These are phyloP conservation scores for Eustoma russellianum DNA, from an alignment of 257 asterid species.

Conservation along the genomic window DNA sequence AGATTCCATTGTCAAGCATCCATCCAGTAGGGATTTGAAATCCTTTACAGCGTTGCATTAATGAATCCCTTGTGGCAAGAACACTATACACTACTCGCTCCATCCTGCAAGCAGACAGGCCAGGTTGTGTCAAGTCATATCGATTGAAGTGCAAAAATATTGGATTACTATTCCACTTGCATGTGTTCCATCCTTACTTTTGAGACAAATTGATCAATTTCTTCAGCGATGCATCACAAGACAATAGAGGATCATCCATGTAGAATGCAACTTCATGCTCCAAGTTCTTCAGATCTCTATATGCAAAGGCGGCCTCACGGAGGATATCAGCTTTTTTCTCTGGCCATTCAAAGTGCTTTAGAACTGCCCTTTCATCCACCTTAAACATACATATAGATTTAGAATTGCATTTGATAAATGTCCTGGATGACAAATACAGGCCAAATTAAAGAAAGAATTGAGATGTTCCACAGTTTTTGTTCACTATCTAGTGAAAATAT, in stretches of 20 bases:
- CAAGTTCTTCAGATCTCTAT: slow-evolving; percentile 64
- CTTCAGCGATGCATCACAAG: slow-evolving; percentile 64
- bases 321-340: slow-evolving; percentile 85
- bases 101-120: slow-evolving; percentile 37
- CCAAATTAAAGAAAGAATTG: background rate
- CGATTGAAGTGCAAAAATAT: background rate
- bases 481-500: no score
- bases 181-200: slow-evolving; percentile 30
- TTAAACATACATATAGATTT: slow-evolving; percentile 4
- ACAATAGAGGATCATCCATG: slow-evolving; percentile 54
- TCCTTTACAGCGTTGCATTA: slow-evolving; percentile 66
- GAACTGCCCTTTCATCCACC: slow-evolving; percentile 95
- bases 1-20: slow-evolving; percentile 77
- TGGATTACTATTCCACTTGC: background rate
- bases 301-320: slow-evolving; percentile 87
- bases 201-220: slow-evolving; percentile 72
- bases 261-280: slow-evolving; percentile 60
- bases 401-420: no score
- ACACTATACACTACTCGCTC: slow-evolving; percentile 63
- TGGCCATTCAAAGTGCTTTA: slow-evolving; percentile 96
- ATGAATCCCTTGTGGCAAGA: slow-evolving; percentile 61
- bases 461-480: no score
- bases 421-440: no score
- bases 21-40: slow-evolving; percentile 76
- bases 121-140: background rate